A percentile compares a stretch with the other conserved stretches of the same genome.
Evolutionary conservation across 768 basidiomycete genomes (phyloP).

Genomic region (Podaxis sp.): DNA sequence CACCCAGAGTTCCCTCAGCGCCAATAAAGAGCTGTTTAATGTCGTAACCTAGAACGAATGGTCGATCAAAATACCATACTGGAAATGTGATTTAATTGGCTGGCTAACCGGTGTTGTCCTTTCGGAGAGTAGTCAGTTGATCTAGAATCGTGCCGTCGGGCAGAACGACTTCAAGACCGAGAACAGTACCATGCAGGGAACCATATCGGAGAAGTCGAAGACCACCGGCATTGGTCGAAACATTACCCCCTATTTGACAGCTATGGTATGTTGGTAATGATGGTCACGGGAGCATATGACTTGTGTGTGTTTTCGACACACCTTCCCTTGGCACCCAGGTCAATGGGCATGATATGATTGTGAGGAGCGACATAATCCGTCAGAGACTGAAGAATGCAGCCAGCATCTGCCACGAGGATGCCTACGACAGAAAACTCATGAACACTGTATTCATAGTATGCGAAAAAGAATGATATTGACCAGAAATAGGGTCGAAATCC

Average conservation of each 20-base stretch:
- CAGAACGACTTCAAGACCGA: conserved; percentile 93
- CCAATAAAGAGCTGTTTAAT: conserved; percentile 98
- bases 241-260: conserved; percentile 97
- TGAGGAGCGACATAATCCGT: conserved; percentile 82
- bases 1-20: conserved; percentile 92
- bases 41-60: conserved; percentile 72
- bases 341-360: conserved; percentile 94
- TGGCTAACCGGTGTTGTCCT: conserved; percentile 89
- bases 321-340: conserved; percentile 96
- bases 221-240: conserved; percentile 98
- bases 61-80: conserved; percentile 4
- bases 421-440: conserved; percentile 41
- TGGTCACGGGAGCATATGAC: conserved; percentile 1
- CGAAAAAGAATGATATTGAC: conserved; percentile 31
- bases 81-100: conserved; percentile 14
- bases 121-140: conserved; percentile 83
- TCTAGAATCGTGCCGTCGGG: conserved; percentile 92
- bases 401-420: conserved; percentile 88
- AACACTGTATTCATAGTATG: background rate
- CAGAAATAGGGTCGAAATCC: conserved; percentile 80
- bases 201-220: conserved; percentile 91
- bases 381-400: conserved; percentile 86
- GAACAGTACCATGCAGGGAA: conserved; percentile 88
- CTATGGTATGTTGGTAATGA: conserved; percentile 29
- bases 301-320: conserved; percentile 22